These are phyloP conservation scores for Aspergillus puulaauensis DNA, from an alignment of 2,329 filamentous ascomycete species.

Conservation along the genomic window DNA sequence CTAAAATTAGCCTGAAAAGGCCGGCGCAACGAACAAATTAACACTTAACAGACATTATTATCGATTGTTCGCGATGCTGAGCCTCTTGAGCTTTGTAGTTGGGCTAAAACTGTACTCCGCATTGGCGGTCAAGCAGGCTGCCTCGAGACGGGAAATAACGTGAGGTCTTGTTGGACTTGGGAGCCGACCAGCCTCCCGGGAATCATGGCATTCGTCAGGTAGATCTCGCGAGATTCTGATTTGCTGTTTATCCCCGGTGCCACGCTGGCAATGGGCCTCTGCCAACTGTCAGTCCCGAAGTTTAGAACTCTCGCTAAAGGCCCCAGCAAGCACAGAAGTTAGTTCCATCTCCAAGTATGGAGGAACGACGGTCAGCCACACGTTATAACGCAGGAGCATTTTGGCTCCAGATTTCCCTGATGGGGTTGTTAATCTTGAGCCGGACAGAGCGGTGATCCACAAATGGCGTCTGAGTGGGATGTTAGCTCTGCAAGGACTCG, in stretches of 20 bases:
- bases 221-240: conserved; percentile 1
- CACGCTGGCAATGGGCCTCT: conserved; percentile 28
- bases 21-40: neutral
- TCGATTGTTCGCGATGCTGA: neutral
- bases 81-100: neutral
- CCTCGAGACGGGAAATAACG: too few species aligned
- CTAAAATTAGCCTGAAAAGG: neutral
- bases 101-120: conserved; percentile 5
- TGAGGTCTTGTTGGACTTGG: neutral
- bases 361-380: too few species aligned
- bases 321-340: neutral
- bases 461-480: conserved; percentile 18
- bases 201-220: neutral
- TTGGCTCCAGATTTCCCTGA: conserved; percentile 5
- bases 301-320: neutral
- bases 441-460: conserved; percentile 23
- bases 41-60: neutral
- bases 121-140: conserved; percentile 4
- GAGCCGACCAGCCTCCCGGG: conserved; percentile 4
- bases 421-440: conserved; percentile 13
- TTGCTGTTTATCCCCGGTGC: conserved; percentile 18
- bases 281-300: conserved; percentile 25
- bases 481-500: conserved; percentile 25
- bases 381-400: neutral
- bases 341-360: neutral